A percentile compares a stretch with the other conserved stretches of the same genome.
phyloP scores from a whole-genome alignment of 1,139 yeast species.

The Cylindricascospora bacillispora region DNA sequence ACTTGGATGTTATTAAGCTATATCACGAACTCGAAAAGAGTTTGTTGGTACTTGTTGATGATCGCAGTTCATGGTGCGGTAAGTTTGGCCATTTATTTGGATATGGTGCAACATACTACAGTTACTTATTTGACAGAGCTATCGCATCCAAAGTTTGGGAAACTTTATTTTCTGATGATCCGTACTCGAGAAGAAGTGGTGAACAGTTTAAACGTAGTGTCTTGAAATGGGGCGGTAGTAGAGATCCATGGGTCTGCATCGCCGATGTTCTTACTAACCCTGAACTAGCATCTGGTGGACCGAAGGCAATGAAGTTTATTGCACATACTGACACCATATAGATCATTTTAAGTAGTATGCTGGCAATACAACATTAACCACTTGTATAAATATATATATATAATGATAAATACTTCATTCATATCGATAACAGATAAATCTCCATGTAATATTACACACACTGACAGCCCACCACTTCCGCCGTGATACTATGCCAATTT shows the following conservation, averaged over 20 bases:
- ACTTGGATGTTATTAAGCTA: slow-evolving; percentile 36
- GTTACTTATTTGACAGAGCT: slow-evolving; percentile 84
- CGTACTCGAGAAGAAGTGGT: slow-evolving; percentile 63
- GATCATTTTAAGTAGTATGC: no score
- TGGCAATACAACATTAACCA: no score
- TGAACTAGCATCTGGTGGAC: slow-evolving; percentile 52
- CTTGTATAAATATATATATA: neutral
- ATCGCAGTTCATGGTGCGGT: slow-evolving; percentile 78
- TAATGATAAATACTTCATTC: neutral
- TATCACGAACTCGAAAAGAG: slow-evolving; percentile 56
- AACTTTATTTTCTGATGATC: slow-evolving; percentile 53
- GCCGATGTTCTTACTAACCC: slow-evolving; percentile 64
- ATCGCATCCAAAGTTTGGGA: slow-evolving; percentile 83
- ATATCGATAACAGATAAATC: no score
- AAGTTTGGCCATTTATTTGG: slow-evolving; percentile 88
- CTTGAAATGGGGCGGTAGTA: slow-evolving; percentile 86
- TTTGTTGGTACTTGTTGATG: slow-evolving; percentile 46
- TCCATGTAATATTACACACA: no score
- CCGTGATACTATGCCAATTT: no score
- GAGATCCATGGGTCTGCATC: slow-evolving; percentile 79
- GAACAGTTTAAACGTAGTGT: slow-evolving; percentile 57
- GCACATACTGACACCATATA: slow-evolving; percentile 30
- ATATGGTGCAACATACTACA: slow-evolving; percentile 89
- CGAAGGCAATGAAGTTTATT: slow-evolving; percentile 59
- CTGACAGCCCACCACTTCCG: no score